Evolutionary conservation across 257 asterid genomes (phyloP).

Genomic region (Fraxinus pennsylvanica): DNA sequence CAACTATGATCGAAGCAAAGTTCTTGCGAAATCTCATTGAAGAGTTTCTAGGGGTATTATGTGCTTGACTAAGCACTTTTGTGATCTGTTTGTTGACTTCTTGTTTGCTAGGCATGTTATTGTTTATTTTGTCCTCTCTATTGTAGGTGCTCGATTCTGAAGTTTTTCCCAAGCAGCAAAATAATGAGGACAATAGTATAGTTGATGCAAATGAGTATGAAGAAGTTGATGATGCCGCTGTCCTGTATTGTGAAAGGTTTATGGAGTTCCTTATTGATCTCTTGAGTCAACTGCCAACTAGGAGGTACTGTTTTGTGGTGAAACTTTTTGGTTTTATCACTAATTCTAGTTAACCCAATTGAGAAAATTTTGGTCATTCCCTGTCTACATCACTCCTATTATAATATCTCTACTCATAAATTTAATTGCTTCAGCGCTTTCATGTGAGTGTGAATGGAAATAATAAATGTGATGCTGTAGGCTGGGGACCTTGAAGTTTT

Average conservation of each 20-base stretch:
- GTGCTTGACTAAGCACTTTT: conserved; percentile 12
- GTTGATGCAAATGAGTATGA: conserved; percentile 38
- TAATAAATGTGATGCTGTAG: conserved; percentile 2
- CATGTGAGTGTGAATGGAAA: conserved; percentile 17
- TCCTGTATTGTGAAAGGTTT: conserved; percentile 92
- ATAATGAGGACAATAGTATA: conserved; percentile 40
- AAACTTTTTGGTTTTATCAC: neutral
- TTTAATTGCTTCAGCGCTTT: neutral
- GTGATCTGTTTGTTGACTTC: conserved; percentile 14
- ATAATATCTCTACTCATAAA: neutral
- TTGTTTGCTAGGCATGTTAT: conserved; percentile 14
- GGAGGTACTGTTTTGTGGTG: conserved; percentile 58
- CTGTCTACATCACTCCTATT: neutral
- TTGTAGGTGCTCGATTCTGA: conserved; percentile 77
- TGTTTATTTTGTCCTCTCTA: conserved; percentile 28
- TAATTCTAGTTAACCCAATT: neutral
- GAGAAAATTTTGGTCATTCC: conserved; percentile 13
- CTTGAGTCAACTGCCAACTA: conserved; percentile 96
- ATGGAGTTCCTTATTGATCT: conserved; percentile 98
- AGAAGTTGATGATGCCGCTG: conserved; percentile 63
- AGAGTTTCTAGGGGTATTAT: conserved; percentile 81
- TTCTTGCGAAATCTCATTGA: conserved; percentile 81
- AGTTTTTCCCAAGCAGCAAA: conserved; percentile 49
- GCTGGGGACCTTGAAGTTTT: neutral
- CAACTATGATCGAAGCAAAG: conserved; percentile 61